Evolutionary conservation across 345 rosid species (phyloP).

Genomic region (Corymbia maculata): DNA sequence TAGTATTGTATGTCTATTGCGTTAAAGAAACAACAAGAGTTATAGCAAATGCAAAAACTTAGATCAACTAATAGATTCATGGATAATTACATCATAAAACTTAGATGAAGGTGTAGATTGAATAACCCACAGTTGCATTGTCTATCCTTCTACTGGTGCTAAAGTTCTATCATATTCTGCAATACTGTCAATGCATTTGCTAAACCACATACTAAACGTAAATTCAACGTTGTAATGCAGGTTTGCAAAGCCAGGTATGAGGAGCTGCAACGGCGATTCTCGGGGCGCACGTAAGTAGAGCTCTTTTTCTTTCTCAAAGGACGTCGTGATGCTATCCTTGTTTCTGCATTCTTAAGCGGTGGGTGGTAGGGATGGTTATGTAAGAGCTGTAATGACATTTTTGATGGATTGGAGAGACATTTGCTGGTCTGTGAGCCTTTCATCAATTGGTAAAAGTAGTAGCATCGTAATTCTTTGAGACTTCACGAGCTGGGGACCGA

Average conservation of each 20-base stretch:
- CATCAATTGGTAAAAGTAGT: neutral
- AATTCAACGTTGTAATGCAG: conserved; percentile 25
- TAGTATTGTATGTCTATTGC: neutral
- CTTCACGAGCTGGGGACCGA: neutral
- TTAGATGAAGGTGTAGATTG: neutral
- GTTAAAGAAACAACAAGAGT: neutral
- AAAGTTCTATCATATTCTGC: neutral
- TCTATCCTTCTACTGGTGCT: neutral
- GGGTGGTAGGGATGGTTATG: neutral
- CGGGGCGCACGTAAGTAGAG: conserved; percentile 58
- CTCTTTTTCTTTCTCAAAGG: neutral
- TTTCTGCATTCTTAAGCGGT: neutral
- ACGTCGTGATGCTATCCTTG: neutral
- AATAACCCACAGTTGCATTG: neutral
- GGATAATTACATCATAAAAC: neutral
- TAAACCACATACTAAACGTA: neutral
- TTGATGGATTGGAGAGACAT: neutral
- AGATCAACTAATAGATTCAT: neutral
- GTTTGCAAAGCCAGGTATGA: conserved; percentile 72
- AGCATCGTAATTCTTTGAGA: neutral
- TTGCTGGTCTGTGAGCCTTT: neutral
- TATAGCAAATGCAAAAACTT: neutral
- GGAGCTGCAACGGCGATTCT: conserved; percentile 47
- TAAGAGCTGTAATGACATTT: neutral
- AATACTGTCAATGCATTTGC: neutral